Conservation (phyloP, 2,329 filamentous ascomycete species). For the Trichophyton mentagrophytes region DNA sequence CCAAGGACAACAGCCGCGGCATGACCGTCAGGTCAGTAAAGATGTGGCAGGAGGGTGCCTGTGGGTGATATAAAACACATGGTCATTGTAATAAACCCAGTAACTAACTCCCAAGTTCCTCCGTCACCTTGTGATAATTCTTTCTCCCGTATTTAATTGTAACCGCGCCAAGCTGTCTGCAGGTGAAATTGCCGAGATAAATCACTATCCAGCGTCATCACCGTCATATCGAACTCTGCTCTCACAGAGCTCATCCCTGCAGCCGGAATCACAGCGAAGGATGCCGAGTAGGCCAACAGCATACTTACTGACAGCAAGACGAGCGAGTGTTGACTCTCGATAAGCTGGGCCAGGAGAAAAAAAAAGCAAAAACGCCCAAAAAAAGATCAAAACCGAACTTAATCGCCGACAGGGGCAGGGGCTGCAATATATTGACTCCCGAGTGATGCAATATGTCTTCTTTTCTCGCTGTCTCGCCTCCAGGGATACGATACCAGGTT, state of each 20-base stretch:
- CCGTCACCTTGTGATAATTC: background rate
- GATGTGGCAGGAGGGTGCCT: slow-evolving; percentile 36
- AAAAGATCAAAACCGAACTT: too few relatives aligned
- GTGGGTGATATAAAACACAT: slow-evolving; percentile 12
- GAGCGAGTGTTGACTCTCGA: too few relatives aligned
- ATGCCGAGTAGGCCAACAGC: background rate
- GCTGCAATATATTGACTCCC: too few relatives aligned
- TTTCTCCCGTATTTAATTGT: background rate
- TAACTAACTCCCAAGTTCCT: background rate
- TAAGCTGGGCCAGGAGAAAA: too few relatives aligned
- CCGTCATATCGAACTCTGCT: background rate
- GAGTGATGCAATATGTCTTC: too few relatives aligned
- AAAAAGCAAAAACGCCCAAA: too few relatives aligned
- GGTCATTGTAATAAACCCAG: background rate
- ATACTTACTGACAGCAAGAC: background rate
- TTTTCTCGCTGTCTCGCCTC: too few relatives aligned
- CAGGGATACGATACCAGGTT: too few relatives aligned
- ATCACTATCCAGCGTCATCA: background rate
- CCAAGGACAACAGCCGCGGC: slow-evolving; percentile 29
- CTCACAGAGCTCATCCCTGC: background rate
- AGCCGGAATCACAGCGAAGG: background rate
- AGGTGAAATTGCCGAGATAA: background rate
- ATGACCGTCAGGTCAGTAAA: slow-evolving; percentile 38
- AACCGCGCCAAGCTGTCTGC: background rate
- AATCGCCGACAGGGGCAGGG: too few relatives aligned